These are phyloP conservation scores for Ogataea corticis DNA, from an alignment of 805 yeast genomes.

Conservation along the genomic window DNA sequence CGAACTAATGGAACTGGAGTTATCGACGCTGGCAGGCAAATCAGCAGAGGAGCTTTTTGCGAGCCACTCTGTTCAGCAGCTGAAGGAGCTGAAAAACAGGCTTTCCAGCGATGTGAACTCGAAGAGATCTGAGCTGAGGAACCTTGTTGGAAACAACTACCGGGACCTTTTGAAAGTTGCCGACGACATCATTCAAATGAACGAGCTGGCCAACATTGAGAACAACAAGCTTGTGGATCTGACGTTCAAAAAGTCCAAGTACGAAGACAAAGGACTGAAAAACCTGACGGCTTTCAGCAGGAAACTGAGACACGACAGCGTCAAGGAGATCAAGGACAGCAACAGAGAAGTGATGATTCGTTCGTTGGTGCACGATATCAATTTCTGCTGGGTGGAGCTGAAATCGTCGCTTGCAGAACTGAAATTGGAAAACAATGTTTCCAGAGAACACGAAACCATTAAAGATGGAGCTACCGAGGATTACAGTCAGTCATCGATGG, in stretches of 20 bases:
- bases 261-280: conserved; percentile 21
- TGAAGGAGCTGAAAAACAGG: conserved; percentile 25
- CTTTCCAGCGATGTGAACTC: conserved; percentile 23
- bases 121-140: conserved; percentile 29
- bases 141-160: conserved; percentile 36
- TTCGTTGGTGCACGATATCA: conserved; percentile 30
- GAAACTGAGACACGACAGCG: conserved; percentile 3
- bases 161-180: conserved; percentile 38
- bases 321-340: conserved; percentile 11
- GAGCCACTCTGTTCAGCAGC: conserved; percentile 31
- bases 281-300: conserved; percentile 26
- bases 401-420: conserved; percentile 11
- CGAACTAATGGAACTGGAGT: conserved; percentile 11
- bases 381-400: conserved; percentile 20
- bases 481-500: conserved; percentile 7
- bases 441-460: background rate
- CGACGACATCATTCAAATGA: conserved; percentile 38
- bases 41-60: conserved; percentile 29
- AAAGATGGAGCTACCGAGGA: conserved; percentile 5
- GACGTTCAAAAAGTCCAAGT: conserved; percentile 32
- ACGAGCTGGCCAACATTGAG: conserved; percentile 26
- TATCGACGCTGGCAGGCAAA: conserved; percentile 11
- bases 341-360: conserved; percentile 24
- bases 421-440: conserved; percentile 2
- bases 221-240: conserved; percentile 30